Conservation (phyloP, 768 basidiomycete species). For the Serendipita sp. region DNA sequence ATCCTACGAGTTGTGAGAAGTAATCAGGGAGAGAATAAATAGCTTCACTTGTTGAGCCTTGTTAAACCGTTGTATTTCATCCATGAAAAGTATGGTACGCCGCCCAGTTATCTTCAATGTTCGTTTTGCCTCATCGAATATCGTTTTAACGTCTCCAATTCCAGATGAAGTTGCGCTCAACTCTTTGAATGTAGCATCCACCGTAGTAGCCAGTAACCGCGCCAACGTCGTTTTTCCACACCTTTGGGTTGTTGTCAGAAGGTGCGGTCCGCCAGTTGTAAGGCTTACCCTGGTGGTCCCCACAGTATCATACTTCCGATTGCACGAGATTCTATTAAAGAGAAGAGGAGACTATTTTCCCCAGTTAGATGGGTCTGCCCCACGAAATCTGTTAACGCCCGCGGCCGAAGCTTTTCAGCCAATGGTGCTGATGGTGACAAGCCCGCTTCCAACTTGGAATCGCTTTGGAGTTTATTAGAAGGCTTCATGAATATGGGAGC, state of each 20-base stretch:
- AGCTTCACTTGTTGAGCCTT: conserved; percentile 44
- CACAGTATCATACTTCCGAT: conserved; percentile 50
- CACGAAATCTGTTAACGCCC: conserved; percentile 44
- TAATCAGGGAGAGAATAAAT: too few relatives aligned
- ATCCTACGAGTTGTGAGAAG: conserved; percentile 33
- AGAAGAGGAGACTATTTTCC: conserved; percentile 39
- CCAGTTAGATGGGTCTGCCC: conserved; percentile 55
- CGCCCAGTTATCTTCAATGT: conserved; percentile 47
- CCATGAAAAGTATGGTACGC: conserved; percentile 65
- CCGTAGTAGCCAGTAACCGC: conserved; percentile 44
- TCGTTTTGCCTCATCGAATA: conserved; percentile 63
- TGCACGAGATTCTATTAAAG: conserved; percentile 33
- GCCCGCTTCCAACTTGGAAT: conserved; percentile 12
- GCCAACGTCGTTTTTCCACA: conserved; percentile 69
- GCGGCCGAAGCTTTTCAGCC: conserved; percentile 60
- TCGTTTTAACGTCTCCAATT: conserved; percentile 52
- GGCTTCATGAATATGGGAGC: conserved; percentile 10
- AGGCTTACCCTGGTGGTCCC: conserved; percentile 46
- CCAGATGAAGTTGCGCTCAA: conserved; percentile 57
- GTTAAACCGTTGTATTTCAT: conserved; percentile 73
- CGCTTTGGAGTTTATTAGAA: conserved; percentile 17
- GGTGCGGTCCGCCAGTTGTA: background rate
- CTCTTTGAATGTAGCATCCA: conserved; percentile 54
- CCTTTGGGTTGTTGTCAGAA: background rate
- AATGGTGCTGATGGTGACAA: conserved; percentile 34